Evolutionary conservation across 495 filamentous ascomycete genomes (phyloP), one percentile per base, ranked within the genome.

Genomic region (Penicillium soppii): DNA sequence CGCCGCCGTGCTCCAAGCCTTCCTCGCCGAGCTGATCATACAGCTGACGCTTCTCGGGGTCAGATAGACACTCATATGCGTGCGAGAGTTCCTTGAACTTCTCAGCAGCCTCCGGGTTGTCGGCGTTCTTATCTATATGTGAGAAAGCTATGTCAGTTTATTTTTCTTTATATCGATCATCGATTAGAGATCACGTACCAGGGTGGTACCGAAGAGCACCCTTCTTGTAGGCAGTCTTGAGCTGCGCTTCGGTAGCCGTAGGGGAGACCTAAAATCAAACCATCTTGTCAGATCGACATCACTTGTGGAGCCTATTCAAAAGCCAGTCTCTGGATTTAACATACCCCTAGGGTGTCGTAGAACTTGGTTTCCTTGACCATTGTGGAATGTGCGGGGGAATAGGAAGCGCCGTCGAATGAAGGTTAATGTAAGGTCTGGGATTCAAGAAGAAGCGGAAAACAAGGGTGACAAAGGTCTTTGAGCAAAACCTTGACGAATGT

Each of bases 1-100:
- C 88, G 45, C 86, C 91, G 57, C 90, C 91, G 53, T 88, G 85
- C 72, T 96, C 91, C 21, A 99, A 80, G 47, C 94, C 94, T 58
- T 95, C 91, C 73, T 97, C 91, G 59, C 94, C 94, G 85, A 92
- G 95, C 62, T 96, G 90, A 64, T 99, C 94, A 70, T 99, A 99
- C 50, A 97, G 62, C 53, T 80, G 68, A 55, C 94, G 89, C 78
- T 96, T 97, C 71, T 97, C 84, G 21, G 88, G 71, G 60, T 99
- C 95, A 51, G 87, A 91, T 17, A 99, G 84, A 55, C 89, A 82
- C 74, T 99, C 95, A 69, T 97, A 97, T 26, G 94, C 94, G 57
- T 91, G 86, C 46, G 90, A 95, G 41, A 97, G 80, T 62, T 97
- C 92, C 76, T 97, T 97, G 83, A 99, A 97, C 70, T 96, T 97